Conservation (phyloP, 768 basidiomycete genomes). For the Russula sp. region DNA sequence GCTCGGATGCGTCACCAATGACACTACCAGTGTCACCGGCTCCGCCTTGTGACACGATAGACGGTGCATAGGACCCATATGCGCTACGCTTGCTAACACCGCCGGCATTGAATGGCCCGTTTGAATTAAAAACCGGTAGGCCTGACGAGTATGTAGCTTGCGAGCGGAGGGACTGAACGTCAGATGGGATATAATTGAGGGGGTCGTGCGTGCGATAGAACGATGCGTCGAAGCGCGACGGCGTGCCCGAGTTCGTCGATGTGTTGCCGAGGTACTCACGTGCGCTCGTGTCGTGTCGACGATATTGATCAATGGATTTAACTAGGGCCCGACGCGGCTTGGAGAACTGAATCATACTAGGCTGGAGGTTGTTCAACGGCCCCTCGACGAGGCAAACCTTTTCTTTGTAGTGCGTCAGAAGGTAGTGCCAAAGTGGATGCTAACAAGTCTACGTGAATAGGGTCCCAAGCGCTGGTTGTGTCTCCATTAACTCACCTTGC, state of each 20-base stretch:
- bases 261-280: constrained; percentile 59
- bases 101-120: constrained; percentile 67
- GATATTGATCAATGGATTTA: constrained; percentile 91
- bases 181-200: constrained; percentile 89
- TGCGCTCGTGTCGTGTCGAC: constrained; percentile 88
- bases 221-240: constrained; percentile 91
- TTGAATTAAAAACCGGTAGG: constrained; percentile 73
- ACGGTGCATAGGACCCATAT: constrained; percentile 82
- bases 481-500: constrained; percentile 66
- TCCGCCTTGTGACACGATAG: constrained; percentile 89
- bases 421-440: constrained; percentile 98
- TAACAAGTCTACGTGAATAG: constrained; percentile 38
- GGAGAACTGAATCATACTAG: constrained; percentile 99
- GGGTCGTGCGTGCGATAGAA: constrained; percentile 97
- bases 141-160: constrained; percentile 96
- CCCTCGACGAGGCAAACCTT: constrained; percentile 92
- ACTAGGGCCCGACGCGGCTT: constrained; percentile 87
- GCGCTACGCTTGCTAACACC: constrained; percentile 64
- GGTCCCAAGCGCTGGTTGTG: constrained; percentile 11
- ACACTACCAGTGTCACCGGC: constrained; percentile 55
- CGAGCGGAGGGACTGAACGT: constrained; percentile 92
- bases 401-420: constrained; percentile 98
- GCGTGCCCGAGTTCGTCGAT: constrained; percentile 66
- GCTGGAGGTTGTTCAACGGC: constrained; percentile 90
- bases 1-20: constrained; percentile 39